These are phyloP conservation scores for Didymosphaeria variabile DNA, from an alignment of 2,329 filamentous ascomycete genomes.

Conservation along the genomic window DNA sequence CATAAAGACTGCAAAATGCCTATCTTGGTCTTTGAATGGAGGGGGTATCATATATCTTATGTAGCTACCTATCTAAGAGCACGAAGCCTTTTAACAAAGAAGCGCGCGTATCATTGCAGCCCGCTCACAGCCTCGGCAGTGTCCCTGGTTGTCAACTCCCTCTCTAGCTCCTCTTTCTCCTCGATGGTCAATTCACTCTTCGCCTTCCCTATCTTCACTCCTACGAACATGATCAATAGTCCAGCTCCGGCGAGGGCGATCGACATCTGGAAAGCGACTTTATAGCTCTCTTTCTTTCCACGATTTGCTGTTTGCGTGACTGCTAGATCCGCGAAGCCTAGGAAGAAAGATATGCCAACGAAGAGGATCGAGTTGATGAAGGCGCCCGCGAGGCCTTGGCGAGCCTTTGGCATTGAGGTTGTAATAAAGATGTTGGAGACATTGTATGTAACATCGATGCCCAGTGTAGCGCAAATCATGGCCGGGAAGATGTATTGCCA, in stretches of 20 bases:
- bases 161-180: constrained; percentile 42
- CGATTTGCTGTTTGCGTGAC: constrained; percentile 43
- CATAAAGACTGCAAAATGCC: too few species aligned
- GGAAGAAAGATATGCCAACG: constrained; percentile 47
- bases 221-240: constrained; percentile 46
- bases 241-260: constrained; percentile 40
- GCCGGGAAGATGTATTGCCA: constrained; percentile 52
- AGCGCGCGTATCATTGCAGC: background rate
- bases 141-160: constrained; percentile 35
- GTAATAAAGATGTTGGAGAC: constrained; percentile 51
- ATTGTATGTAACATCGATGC: constrained; percentile 50
- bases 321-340: constrained; percentile 48
- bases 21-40: too few species aligned
- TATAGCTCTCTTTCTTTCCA: constrained; percentile 45
- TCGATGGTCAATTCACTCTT: constrained; percentile 46
- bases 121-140: background rate
- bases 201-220: constrained; percentile 50
- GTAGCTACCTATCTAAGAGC: background rate
- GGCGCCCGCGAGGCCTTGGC: constrained; percentile 48
- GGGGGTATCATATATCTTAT: background rate
- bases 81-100: background rate
- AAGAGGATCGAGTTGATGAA: constrained; percentile 49
- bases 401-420: constrained; percentile 43
- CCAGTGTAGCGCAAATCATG: constrained; percentile 56
- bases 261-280: constrained; percentile 49